Percentiles rank a stretch among this genome's conserved stretches.
Conservation (phyloP, 2,329 filamentous ascomycete species). For the Bipolaris bicolor region DNA sequence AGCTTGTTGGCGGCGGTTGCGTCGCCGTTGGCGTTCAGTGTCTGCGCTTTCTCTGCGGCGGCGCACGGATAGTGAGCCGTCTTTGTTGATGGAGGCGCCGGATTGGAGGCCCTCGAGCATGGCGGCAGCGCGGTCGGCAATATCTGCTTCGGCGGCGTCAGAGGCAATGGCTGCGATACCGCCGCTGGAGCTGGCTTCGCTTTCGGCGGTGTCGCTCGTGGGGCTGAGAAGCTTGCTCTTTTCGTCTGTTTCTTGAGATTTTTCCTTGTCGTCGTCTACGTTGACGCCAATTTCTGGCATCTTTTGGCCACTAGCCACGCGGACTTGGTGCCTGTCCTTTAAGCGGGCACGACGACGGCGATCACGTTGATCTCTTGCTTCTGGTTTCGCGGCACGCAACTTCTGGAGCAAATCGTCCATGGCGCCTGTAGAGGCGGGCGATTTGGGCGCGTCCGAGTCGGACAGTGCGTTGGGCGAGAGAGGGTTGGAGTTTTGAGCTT, state of each 20-base stretch:
- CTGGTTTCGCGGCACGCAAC: slow-evolving; percentile 87
- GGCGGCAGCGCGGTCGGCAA: slow-evolving; percentile 82
- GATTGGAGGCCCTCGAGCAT: slow-evolving; percentile 80
- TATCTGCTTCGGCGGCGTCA: slow-evolving; percentile 59
- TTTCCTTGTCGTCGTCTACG: slow-evolving; percentile 17
- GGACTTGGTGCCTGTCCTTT: slow-evolving; percentile 88
- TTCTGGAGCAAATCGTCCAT: slow-evolving; percentile 98
- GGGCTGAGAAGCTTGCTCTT: slow-evolving; percentile 57
- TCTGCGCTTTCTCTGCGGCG: slow-evolving; percentile 76
- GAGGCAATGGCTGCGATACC: slow-evolving; percentile 51
- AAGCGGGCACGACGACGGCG: slow-evolving; percentile 83
- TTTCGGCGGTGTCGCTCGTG: slow-evolving; percentile 41
- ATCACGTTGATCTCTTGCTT: slow-evolving; percentile 87
- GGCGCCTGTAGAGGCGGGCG: slow-evolving; percentile 78
- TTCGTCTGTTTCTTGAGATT: slow-evolving; percentile 53
- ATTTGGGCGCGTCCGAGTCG: slow-evolving; percentile 54
- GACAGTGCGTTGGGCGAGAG: slow-evolving; percentile 58
- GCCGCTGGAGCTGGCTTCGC: slow-evolving; percentile 29
- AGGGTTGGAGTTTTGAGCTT: slow-evolving; percentile 55
- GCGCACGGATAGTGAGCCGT: slow-evolving; percentile 59
- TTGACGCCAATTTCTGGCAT: slow-evolving; percentile 76
- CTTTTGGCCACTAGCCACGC: slow-evolving; percentile 85
- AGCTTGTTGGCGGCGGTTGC: slow-evolving; percentile 59
- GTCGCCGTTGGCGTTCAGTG: slow-evolving; percentile 73
- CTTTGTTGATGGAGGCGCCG: slow-evolving; percentile 60